Base-by-base conservation (phyloP, 495 filamentous ascomycete species). In the Penicillium diatomitis region DNA sequence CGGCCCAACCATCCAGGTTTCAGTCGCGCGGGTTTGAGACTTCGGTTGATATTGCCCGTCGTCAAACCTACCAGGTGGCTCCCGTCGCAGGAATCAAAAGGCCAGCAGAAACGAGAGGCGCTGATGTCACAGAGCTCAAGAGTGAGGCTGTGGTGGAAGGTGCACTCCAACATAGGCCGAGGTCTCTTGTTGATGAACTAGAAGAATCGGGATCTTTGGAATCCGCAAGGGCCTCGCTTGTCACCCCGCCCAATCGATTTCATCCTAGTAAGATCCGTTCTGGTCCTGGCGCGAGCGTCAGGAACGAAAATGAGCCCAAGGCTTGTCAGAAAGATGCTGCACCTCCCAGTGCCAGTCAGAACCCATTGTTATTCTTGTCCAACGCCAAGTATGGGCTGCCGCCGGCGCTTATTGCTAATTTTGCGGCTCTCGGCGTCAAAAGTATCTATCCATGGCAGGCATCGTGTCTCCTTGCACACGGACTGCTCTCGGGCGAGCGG, bases 371-470 rank as follows among this genome's bases (percentile, higher is more conserved):
- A 11, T 81, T 72, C 3, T 67, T 89, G 37, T 71, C 77, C 3
- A 79, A 90, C 58, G 73, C 75, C 1, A 70, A 66, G 41, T 92
- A 90, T 66, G 80, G 75, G 3, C 67, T 92, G 12, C 79, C 83
- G 31, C 53, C 64, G 4, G 54, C 72, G 4, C 67, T 89, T 3
- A 79, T 87, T 3, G 64, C 68, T 28, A 90, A 90, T 57, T 80
- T 90, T 53, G 73, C 72, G 10, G 62, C 66, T 0, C 64, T 82
- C 32, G 85, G 86, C 5, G 82, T 91, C 38, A 73, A 67, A 28
- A 73, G 65, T 47, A 90, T 90, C 50, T 90, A 90, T 57, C 80
- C 83, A 3, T 91, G 87, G 87, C 87, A 91, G 64, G 82, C 84
- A n/a, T 80, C 82, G 31, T 92, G 87, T 59, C 68, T 91, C 11